phyloP scores from a whole-genome alignment of 495 filamentous ascomycete genomes.

The Penicillium turbatum region DNA sequence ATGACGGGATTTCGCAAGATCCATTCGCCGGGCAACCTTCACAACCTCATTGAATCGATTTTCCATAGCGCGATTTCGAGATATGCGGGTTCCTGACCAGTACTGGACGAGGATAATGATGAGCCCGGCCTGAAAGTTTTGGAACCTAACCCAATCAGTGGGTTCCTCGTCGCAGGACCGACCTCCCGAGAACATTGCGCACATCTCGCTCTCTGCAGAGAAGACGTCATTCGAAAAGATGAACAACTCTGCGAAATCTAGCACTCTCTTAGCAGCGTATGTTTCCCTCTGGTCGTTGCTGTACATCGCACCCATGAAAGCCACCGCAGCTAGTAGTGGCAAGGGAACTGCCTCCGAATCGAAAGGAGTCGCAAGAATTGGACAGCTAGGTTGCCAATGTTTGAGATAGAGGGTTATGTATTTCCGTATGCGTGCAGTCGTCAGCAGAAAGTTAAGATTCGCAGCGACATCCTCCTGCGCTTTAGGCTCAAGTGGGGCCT shows the following conservation, averaged over 20 bases:
- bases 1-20: slow-evolving; percentile 35
- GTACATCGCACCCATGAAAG: slow-evolving; percentile 49
- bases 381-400: slow-evolving; percentile 45
- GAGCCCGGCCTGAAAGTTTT: slow-evolving; percentile 43
- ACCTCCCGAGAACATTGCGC: slow-evolving; percentile 23
- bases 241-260: slow-evolving; percentile 47
- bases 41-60: slow-evolving; percentile 42
- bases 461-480: slow-evolving; percentile 39
- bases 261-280: slow-evolving; percentile 34
- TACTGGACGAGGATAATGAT: slow-evolving; percentile 42
- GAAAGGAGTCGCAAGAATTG: slow-evolving; percentile 41
- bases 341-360: slow-evolving; percentile 33
- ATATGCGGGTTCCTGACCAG: slow-evolving; percentile 40
- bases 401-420: slow-evolving; percentile 41
- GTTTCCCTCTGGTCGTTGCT: slow-evolving; percentile 37
- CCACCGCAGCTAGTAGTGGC: slow-evolving; percentile 37
- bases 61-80: slow-evolving; percentile 44
- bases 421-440: slow-evolving; percentile 40
- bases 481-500: slow-evolving; percentile 34
- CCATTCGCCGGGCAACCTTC: slow-evolving; percentile 39
- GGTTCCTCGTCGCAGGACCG: slow-evolving; percentile 20
- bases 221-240: slow-evolving; percentile 42
- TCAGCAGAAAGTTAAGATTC: slow-evolving; percentile 38
- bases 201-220: slow-evolving; percentile 41
- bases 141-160: slow-evolving; percentile 38